These are phyloP conservation scores for Phytophthora lateralis DNA, from an alignment of 352 stramenopile genomes.

Conservation along the genomic window DNA sequence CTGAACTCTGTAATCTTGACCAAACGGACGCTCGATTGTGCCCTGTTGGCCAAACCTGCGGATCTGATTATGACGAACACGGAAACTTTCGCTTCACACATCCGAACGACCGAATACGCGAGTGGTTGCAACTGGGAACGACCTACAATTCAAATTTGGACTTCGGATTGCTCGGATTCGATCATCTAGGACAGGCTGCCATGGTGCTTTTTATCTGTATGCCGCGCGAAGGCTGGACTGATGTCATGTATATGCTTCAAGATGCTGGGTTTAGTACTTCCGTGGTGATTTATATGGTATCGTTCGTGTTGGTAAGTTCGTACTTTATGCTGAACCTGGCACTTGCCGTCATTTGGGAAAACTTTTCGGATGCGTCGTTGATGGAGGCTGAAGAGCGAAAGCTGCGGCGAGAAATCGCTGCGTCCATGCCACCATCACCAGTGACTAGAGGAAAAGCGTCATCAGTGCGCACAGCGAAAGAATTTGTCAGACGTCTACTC, in stretches of 20 bases:
- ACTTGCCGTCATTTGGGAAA: conserved; percentile 91
- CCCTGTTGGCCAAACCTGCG: conserved; percentile 47
- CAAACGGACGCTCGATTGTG: conserved; percentile 33
- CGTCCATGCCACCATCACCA: conserved; percentile 8
- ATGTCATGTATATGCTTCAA: conserved; percentile 73
- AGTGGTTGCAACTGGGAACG: conserved; percentile 31
- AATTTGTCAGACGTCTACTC: conserved; percentile 34
- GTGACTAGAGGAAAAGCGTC: conserved; percentile 11
- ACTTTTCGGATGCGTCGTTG: conserved; percentile 67
- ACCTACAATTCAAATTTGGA: conserved; percentile 77
- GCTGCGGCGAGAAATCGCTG: conserved; percentile 30
- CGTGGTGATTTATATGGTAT: conserved; percentile 78
- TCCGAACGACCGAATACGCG: conserved; percentile 34
- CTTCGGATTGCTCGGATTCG: conserved; percentile 87
- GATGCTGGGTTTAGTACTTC: conserved; percentile 49
- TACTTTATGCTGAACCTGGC: conserved; percentile 93
- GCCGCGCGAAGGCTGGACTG: conserved; percentile 90
- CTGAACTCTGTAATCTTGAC: conserved; percentile 59
- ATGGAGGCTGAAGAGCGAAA: conserved; percentile 55
- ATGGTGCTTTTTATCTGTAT: conserved; percentile 92
- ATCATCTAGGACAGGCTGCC: conserved; percentile 83
- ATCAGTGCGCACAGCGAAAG: conserved; percentile 2
- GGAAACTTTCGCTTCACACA: conserved; percentile 76
- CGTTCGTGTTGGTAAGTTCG: conserved; percentile 85
- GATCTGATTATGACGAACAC: conserved; percentile 62